Conservation (phyloP, 257 asterid genomes). For the Anisodus tanguticus region DNA sequence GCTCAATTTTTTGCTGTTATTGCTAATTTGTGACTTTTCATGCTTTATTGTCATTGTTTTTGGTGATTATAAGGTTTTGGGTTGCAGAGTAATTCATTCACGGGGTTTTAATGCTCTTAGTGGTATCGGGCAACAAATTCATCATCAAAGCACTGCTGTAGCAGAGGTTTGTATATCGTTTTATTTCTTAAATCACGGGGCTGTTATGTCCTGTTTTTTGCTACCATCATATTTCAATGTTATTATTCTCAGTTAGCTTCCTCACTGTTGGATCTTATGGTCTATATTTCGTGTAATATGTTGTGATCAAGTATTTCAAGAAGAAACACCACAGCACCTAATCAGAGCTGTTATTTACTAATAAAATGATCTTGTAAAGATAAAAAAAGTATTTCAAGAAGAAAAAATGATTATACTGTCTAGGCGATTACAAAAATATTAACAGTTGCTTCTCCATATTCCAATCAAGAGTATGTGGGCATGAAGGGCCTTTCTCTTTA, state of each 20-base stretch:
- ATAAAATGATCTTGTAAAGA: not conserved
- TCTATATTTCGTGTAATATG: not conserved
- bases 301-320: slow-evolving; percentile 2
- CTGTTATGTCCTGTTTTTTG: not conserved
- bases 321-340: not conserved
- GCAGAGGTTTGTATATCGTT: slow-evolving; percentile 59
- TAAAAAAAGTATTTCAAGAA: not conserved
- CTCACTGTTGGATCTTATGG: slow-evolving; percentile 17
- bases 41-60: slow-evolving; percentile 43
- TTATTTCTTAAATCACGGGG: slow-evolving; percentile 7
- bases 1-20: not conserved
- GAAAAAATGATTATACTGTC: not conserved
- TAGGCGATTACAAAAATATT: not conserved
- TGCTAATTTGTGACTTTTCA: slow-evolving; percentile 35
- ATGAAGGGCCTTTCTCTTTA: not conserved
- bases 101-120: slow-evolving; percentile 77
- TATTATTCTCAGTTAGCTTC: not conserved
- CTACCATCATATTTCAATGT: not conserved
- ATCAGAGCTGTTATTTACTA: not conserved
- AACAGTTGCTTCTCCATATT: slow-evolving; percentile 7
- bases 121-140: slow-evolving; percentile 58
- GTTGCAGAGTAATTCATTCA: slow-evolving; percentile 79
- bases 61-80: slow-evolving; percentile 79
- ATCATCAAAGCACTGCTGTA: slow-evolving; percentile 51
- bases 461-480: not conserved